These are phyloP conservation scores for Calocera viscosa DNA, from an alignment of 768 basidiomycete species.

Conservation along the genomic window DNA sequence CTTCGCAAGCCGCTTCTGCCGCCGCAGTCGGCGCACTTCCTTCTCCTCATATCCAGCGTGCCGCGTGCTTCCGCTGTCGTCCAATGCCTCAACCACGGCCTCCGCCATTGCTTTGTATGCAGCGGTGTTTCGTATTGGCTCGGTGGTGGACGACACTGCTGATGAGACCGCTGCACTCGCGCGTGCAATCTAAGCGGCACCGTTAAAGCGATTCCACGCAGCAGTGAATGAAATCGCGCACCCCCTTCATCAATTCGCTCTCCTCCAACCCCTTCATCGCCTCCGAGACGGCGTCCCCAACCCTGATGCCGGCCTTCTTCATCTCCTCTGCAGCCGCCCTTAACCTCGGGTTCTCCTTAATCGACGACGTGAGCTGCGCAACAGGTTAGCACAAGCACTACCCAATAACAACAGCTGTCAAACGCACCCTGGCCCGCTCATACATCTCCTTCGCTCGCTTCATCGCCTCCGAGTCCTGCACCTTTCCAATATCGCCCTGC, in stretches of 20 bases:
- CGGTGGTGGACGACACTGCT: constrained; percentile 78
- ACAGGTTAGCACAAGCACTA: too few relatives aligned
- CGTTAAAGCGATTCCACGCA: not conserved
- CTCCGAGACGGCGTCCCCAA: constrained; percentile 86
- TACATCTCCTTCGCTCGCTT: constrained; percentile 82
- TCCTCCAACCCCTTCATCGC: constrained; percentile 91
- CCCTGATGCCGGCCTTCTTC: constrained; percentile 74
- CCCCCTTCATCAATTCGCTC: constrained; percentile 78
- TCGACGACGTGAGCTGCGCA: constrained; percentile 81
- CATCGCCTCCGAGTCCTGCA: constrained; percentile 95
- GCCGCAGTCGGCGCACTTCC: constrained; percentile 68
- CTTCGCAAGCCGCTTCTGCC: constrained; percentile 71
- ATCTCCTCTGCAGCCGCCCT: constrained; percentile 89
- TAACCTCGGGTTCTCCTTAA: constrained; percentile 88
- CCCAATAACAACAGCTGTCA: not conserved
- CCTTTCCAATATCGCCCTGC: constrained; percentile 92
- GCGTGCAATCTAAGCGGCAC: constrained; percentile 53
- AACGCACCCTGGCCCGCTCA: constrained; percentile 76
- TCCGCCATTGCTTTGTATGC: constrained; percentile 88
- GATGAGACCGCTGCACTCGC: constrained; percentile 77
- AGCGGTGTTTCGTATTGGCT: constrained; percentile 91
- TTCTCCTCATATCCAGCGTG: constrained; percentile 95
- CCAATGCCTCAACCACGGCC: constrained; percentile 79
- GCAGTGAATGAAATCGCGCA: constrained; percentile 24
- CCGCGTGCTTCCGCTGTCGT: constrained; percentile 84